Evolutionary conservation across 345 rosid genomes (phyloP).

Genomic region (Salix udensis): DNA sequence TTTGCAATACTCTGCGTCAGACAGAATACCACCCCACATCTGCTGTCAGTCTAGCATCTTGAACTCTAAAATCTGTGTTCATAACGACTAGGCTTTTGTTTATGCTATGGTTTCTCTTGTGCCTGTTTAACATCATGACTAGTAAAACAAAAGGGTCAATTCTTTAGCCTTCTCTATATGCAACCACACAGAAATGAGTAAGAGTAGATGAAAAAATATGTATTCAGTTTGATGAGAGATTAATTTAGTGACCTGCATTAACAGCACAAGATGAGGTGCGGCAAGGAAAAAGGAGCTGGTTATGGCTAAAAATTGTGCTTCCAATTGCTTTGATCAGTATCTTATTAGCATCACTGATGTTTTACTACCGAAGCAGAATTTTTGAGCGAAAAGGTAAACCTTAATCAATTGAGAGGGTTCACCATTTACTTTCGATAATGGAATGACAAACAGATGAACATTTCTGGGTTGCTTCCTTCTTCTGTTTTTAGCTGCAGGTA

Average conservation of each 20-base stretch:
- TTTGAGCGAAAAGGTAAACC: constrained; percentile 21
- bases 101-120: too few species aligned
- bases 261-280: constrained; percentile 27
- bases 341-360: constrained; percentile 3
- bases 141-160: too few species aligned
- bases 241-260: not conserved
- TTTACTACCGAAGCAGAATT: constrained; percentile 13
- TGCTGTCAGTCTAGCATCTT: too few species aligned
- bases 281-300: constrained; percentile 8
- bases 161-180: not conserved
- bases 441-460: not conserved
- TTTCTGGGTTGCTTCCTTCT: not conserved
- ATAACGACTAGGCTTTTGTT: too few species aligned
- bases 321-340: constrained; percentile 22
- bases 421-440: not conserved
- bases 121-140: too few species aligned
- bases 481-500: not conserved
- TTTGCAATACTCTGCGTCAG: too few species aligned
- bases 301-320: constrained; percentile 19
- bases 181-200: not conserved
- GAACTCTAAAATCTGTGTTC: too few species aligned
- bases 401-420: not conserved
- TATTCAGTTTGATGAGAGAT: not conserved
- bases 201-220: too few species aligned
- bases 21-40: too few species aligned